Evolutionary conservation across 2,329 filamentous ascomycete species (phyloP).

Genomic region (Penicillium brasilianum): DNA sequence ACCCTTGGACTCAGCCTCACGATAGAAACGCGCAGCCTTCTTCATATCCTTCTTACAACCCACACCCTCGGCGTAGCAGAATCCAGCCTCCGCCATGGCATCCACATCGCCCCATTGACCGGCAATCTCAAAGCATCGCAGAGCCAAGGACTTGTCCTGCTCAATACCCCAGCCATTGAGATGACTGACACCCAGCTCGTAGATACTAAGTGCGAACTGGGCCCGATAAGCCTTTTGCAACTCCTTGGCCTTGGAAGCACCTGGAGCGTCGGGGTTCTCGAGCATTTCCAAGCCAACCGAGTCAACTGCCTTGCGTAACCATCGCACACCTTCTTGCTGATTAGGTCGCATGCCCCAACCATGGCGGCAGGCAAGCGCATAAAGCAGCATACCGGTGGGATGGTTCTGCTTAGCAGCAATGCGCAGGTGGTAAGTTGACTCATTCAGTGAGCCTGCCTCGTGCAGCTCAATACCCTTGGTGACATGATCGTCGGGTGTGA

Average conservation of each 20-base stretch:
- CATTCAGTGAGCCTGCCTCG: slow-evolving; percentile 82
- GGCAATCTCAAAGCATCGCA: slow-evolving; percentile 96
- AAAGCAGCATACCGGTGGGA: slow-evolving; percentile 93
- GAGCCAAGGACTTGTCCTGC: slow-evolving; percentile 83
- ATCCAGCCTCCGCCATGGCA: slow-evolving; percentile 90
- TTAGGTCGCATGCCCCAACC: slow-evolving; percentile 98
- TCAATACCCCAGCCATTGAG: slow-evolving; percentile 98
- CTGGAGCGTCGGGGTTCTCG: slow-evolving; percentile 65
- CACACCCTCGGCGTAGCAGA: slow-evolving; percentile 91
- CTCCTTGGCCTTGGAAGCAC: slow-evolving; percentile 63
- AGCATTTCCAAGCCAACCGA: slow-evolving; percentile 80
- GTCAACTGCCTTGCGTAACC: slow-evolving; percentile 90
- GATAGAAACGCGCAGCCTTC: slow-evolving; percentile 89
- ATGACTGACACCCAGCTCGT: slow-evolving; percentile 93
- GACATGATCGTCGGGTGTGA: slow-evolving; percentile 78
- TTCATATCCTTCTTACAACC: slow-evolving; percentile 96
- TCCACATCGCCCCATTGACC: slow-evolving; percentile 95
- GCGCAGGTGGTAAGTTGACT: slow-evolving; percentile 94
- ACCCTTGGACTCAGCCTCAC: slow-evolving; percentile 86
- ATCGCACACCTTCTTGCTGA: slow-evolving; percentile 84
- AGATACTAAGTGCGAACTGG: slow-evolving; percentile 93
- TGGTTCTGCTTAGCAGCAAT: slow-evolving; percentile 84
- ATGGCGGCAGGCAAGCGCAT: slow-evolving; percentile 91
- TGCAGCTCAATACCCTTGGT: slow-evolving; percentile 89
- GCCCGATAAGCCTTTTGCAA: slow-evolving; percentile 81